Percentiles rank a stretch among this genome's conserved stretches.
These are phyloP conservation scores for Begonia loranthoides DNA, from an alignment of 306 rosid species.

Conservation along the genomic window DNA sequence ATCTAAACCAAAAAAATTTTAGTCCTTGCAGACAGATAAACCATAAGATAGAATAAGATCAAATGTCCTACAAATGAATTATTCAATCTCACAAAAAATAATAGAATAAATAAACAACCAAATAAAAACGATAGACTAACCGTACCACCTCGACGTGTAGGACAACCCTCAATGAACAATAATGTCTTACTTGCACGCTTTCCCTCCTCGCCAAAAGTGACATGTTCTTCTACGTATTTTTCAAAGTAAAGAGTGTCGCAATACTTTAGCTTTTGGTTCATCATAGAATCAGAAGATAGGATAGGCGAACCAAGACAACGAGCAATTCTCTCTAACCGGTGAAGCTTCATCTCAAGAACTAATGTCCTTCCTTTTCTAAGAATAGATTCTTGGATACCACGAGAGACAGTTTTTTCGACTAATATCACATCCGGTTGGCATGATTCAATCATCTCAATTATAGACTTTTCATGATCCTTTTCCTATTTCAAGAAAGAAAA, in stretches of 20 bases:
- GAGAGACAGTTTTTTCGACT: constrained; percentile 84
- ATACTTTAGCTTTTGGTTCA: constrained; percentile 52
- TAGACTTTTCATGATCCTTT: constrained; percentile 55
- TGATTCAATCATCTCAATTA: constrained; percentile 51
- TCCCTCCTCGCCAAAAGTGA: constrained; percentile 64
- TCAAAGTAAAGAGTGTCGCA: constrained; percentile 65
- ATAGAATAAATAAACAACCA: too few species aligned
- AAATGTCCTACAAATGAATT: too few species aligned
- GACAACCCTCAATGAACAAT: constrained; percentile 94
- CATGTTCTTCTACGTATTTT: constrained; percentile 89
- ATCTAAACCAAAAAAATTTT: too few species aligned
- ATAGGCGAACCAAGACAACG: constrained; percentile 83
- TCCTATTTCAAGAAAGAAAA: constrained; percentile 46
- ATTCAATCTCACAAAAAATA: too few species aligned
- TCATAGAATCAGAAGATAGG: constrained; percentile 58
- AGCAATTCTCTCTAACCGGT: constrained; percentile 86
- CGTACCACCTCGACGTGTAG: constrained; percentile 88
- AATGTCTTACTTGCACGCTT: constrained; percentile 70
- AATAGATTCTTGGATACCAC: constrained; percentile 91
- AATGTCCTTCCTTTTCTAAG: constrained; percentile 69
- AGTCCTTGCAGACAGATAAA: too few species aligned
- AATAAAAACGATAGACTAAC: constrained; percentile 33
- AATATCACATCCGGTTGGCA: constrained; percentile 82
- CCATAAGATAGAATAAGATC: too few species aligned
- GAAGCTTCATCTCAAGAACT: constrained; percentile 94